Conservation (phyloP, 352 stramenopile species). For the Globisporangium rhizosaccharum region DNA sequence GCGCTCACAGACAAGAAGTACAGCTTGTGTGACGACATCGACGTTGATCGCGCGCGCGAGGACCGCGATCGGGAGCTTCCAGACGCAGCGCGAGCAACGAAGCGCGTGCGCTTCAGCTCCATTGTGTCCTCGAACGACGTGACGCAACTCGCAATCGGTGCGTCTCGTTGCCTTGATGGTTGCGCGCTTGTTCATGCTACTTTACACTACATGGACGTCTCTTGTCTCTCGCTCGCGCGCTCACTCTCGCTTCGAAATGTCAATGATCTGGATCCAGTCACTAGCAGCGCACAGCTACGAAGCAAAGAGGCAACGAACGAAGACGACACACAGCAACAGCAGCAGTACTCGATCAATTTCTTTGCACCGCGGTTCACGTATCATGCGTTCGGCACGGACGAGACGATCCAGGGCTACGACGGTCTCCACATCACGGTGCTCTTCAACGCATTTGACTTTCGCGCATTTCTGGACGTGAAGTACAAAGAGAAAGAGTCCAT, state of each 20-base stretch:
- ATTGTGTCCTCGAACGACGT: slow-evolving; percentile 39
- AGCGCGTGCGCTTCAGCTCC: slow-evolving; percentile 64
- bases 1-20: too few species aligned
- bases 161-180: not conserved
- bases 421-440: slow-evolving; percentile 44
- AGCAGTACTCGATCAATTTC: slow-evolving; percentile 18
- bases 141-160: slow-evolving; percentile 58
- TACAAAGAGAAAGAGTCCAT: slow-evolving; percentile 45
- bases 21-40: too few species aligned
- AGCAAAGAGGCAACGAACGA: not conserved
- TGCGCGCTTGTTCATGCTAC: too few species aligned
- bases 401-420: slow-evolving; percentile 62
- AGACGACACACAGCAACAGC: slow-evolving; percentile 24
- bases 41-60: too few species aligned
- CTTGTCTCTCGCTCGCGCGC: too few species aligned
- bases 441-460: slow-evolving; percentile 69
- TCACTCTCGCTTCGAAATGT: too few species aligned
- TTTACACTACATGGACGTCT: too few species aligned
- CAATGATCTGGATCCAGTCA: slow-evolving; percentile 23
- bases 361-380: slow-evolving; percentile 79
- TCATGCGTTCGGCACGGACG: slow-evolving; percentile 72
- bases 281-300: slow-evolving; percentile 21
- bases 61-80: not conserved
- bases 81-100: slow-evolving; percentile 18
- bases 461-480: slow-evolving; percentile 41